Base-by-base conservation (phyloP, 139 green algal genomes). In the Auxenochlorella pyrenoidosa region DNA sequence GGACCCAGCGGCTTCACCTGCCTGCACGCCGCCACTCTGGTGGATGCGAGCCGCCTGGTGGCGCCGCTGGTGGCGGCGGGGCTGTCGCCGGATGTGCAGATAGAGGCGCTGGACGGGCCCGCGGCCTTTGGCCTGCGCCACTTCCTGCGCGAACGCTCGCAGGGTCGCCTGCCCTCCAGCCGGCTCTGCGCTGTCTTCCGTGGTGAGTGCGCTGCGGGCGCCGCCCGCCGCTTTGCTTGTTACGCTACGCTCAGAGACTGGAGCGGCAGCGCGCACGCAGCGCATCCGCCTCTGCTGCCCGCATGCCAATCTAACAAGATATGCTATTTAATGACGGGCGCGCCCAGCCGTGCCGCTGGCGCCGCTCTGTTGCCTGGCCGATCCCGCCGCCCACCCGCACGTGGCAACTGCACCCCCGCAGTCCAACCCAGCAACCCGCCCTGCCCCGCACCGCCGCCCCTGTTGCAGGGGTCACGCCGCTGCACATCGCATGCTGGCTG, bases 401-500 rank as follows among this genome's bases (percentile, higher is more conserved):
- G n/a, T n/a, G n/a, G n/a, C n/a, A n/a, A n/a, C n/a, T n/a, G n/a
- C n/a, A n/a, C n/a, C n/a, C n/a, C n/a, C n/a, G n/a, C n/a, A n/a
- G n/a, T n/a, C n/a, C n/a, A n/a, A n/a, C n/a, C n/a, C n/a, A n/a
- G n/a, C n/a, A n/a, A n/a, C n/a, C n/a, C n/a, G n/a, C n/a, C n/a
- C n/a, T n/a, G n/a, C n/a, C n/a, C n/a, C 24, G 59, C 24, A 12
- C 70, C 70, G 34, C 36, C 70, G 10, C 12, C 10, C 68, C 34
- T 43, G 5, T 24, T 54, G 51, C 80, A 85, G 80, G 80, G 3
- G 80, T 85, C 26, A 85, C 80, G 15, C 80, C 80, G 28, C 60
- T 85, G 60, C 80, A 85, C 80, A 85, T 85, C 15, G 80, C 80
- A 22, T 19, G 26, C 40, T 85, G 80, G 80, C 63, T 85, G 60